Conservation (phyloP, 2,329 filamentous ascomycete genomes). For the Helotiales sp. region DNA sequence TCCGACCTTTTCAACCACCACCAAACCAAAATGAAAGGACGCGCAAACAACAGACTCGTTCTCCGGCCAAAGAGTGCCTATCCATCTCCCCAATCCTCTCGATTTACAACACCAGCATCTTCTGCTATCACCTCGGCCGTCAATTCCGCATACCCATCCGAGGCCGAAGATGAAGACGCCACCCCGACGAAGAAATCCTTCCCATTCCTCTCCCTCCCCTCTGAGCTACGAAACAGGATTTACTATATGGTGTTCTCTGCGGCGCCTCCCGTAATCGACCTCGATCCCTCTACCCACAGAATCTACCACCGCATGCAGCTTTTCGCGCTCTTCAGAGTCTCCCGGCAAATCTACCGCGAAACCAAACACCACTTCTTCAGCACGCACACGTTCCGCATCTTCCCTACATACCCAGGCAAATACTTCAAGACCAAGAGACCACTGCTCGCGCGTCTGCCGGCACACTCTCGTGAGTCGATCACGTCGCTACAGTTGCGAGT, state of each 20-base stretch:
- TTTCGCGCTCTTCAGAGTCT: slow-evolving; percentile 65
- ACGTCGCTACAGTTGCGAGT: slow-evolving; percentile 71
- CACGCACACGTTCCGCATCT: slow-evolving; percentile 66
- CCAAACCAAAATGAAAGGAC: slow-evolving; percentile 13
- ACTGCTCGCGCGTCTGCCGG: slow-evolving; percentile 68
- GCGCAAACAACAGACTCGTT: slow-evolving; percentile 12
- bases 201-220: slow-evolving; percentile 69
- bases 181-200: slow-evolving; percentile 51
- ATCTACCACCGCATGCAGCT: slow-evolving; percentile 58
- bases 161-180: slow-evolving; percentile 34
- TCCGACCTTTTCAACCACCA: background rate
- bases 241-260: slow-evolving; percentile 67
- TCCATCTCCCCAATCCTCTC: background rate
- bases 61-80: slow-evolving; percentile 10
- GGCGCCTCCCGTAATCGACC: slow-evolving; percentile 61
- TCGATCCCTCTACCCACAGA: slow-evolving; percentile 69
- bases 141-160: slow-evolving; percentile 37
- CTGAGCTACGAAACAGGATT: slow-evolving; percentile 71
- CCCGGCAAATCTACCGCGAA: slow-evolving; percentile 64
- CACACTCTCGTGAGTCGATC: slow-evolving; percentile 63
- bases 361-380: slow-evolving; percentile 70
- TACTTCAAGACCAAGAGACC: slow-evolving; percentile 78
- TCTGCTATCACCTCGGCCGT: slow-evolving; percentile 23
- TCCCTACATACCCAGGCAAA: slow-evolving; percentile 65
- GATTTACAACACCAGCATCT: slow-evolving; percentile 17